phyloP scores from a whole-genome alignment of 768 basidiomycete genomes.

The Hypsizygus marmoreus region DNA sequence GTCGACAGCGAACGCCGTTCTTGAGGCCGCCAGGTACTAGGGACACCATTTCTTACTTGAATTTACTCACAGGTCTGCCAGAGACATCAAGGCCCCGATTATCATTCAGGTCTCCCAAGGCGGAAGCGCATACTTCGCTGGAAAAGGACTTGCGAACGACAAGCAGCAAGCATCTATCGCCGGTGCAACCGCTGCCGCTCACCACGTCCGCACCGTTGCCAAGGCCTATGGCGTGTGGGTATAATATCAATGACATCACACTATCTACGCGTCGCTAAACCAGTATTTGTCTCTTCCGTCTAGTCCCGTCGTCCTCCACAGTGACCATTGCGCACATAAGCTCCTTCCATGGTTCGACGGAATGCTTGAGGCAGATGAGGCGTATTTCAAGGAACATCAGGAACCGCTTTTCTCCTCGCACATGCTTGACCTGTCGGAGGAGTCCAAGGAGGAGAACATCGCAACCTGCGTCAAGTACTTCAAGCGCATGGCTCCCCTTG shows the following conservation, averaged over 20 bases:
- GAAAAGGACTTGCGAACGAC: constrained; percentile 94
- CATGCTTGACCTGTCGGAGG: constrained; percentile 98
- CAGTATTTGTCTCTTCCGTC: constrained; percentile 7
- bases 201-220: constrained; percentile 86
- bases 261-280: background rate
- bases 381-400: constrained; percentile 85
- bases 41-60: constrained; percentile 6
- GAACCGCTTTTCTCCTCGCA: constrained; percentile 93
- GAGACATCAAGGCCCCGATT: constrained; percentile 95
- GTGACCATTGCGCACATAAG: constrained; percentile 98
- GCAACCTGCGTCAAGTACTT: constrained; percentile 93
- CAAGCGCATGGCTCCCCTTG: constrained; percentile 88
- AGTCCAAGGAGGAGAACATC: constrained; percentile 92
- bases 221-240: constrained; percentile 92
- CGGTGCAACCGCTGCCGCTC: constrained; percentile 92
- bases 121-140: constrained; percentile 93
- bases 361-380: constrained; percentile 96
- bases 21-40: constrained; percentile 88
- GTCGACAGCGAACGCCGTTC: constrained; percentile 89
- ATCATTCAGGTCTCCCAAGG: constrained; percentile 98
- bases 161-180: constrained; percentile 93
- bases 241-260: background rate
- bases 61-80: constrained; percentile 29
- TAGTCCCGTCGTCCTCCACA: constrained; percentile 95
- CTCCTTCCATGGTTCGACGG: constrained; percentile 99